A percentile compares a stretch with the other conserved stretches of the same genome.
Evolutionary conservation across 1,284 basidiomycete species (phyloP).

Genomic region (Moesziomyces parantarcticus): DNA sequence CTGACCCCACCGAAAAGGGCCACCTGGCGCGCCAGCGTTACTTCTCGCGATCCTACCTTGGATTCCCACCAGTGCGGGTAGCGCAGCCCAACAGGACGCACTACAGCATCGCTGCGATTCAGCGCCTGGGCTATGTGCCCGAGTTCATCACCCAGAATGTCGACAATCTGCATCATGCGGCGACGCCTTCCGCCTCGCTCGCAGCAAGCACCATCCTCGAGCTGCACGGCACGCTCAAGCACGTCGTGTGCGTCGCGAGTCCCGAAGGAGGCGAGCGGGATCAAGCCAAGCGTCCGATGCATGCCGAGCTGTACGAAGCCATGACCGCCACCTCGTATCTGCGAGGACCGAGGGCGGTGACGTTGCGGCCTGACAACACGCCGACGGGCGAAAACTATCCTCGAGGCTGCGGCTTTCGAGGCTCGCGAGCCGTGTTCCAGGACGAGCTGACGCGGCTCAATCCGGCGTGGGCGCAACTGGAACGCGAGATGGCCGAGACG

Average conservation of each 20-base stretch:
- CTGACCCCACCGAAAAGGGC: slow-evolving; percentile 45
- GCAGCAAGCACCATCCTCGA: slow-evolving; percentile 61
- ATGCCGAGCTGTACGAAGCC: slow-evolving; percentile 25
- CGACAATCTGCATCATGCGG: slow-evolving; percentile 65
- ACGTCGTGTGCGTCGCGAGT: slow-evolving; percentile 33
- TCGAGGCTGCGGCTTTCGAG: slow-evolving; percentile 56
- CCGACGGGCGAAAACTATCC: slow-evolving; percentile 49
- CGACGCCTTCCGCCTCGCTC: slow-evolving; percentile 48
- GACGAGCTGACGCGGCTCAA: slow-evolving; percentile 60
- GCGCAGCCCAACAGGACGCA: slow-evolving; percentile 65
- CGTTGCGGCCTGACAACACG: slow-evolving; percentile 35
- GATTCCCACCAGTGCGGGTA: slow-evolving; percentile 59
- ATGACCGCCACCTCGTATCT: slow-evolving; percentile 36
- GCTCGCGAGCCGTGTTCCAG: slow-evolving; percentile 59
- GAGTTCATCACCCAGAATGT: slow-evolving; percentile 67
- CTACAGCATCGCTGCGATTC: slow-evolving; percentile 62
- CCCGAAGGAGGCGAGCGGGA: not conserved
- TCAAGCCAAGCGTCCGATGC: slow-evolving; percentile 1
- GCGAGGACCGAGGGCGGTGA: slow-evolving; percentile 34
- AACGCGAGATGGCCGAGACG: slow-evolving; percentile 45
- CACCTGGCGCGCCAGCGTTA: slow-evolving; percentile 59
- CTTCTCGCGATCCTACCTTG: slow-evolving; percentile 66
- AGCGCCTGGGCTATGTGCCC: slow-evolving; percentile 55
- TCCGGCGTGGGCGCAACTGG: slow-evolving; percentile 62
- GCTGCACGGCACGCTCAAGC: slow-evolving; percentile 60